Evolutionary conservation across 257 asterid genomes (phyloP), one percentile per base, ranked within the genome.

Genomic region (Gentiana macrophylla): DNA sequence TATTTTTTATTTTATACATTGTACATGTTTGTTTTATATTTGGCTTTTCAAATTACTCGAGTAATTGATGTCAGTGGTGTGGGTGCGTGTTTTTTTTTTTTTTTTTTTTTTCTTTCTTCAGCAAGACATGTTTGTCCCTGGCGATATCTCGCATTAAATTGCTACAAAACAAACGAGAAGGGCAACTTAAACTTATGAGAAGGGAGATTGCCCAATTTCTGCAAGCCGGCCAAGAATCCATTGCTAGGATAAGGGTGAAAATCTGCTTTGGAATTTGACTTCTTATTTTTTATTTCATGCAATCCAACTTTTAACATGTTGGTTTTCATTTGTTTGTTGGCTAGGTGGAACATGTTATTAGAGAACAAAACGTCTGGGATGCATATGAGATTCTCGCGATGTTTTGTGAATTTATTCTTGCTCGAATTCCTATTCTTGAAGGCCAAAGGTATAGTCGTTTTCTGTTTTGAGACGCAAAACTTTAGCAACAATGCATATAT

Each of bases 331-430:
- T 35, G 13, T 62, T 52, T 61, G 38, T 61, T 59, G 72, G 12
- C 64, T 65, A 86, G 98, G 98, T 84, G 70, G 98, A 90, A 83
- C 98, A 90, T 76, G 80, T 90, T 52, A 86, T 86, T 67, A 74
- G 95, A 24, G 94, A 90, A 70, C 94, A 80, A 59, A 86, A 84
- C 79, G 67, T 86, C 2, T 84, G 93, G 93, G 95, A 83, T 61
- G 93, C 86, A 12, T 86, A 86, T 52, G 93, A 83, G 72, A 79
- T 87, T 56, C 63, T 87, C 71, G 94, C 78, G 81, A 57, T 87
- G 77, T 87, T 87, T 55, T 82, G 96, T 50, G 94, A 87, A 76
- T 82, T 81, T 54, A 76, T 87, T 66, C 83, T 74, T 69, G 92
- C 96, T n/a, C 84, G 92, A 32, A 80, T 86, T 12, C 94, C 92